Evolutionary conservation across 2,329 filamentous ascomycete species (phyloP).

Genomic region (Aspergillus puulaauensis): DNA sequence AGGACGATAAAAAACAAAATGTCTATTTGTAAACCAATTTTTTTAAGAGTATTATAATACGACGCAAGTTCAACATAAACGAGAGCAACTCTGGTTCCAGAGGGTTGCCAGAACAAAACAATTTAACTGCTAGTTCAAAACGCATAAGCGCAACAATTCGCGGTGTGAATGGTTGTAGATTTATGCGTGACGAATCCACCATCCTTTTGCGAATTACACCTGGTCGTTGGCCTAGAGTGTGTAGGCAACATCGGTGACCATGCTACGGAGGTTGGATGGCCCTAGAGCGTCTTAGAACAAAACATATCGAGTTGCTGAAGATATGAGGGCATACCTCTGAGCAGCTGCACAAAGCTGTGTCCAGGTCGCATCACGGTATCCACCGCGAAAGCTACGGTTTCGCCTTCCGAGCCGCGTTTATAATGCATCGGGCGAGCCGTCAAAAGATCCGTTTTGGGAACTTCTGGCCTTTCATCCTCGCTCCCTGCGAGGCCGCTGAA

Average conservation of each 20-base stretch:
- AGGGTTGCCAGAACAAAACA: constrained; percentile 16
- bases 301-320: not conserved
- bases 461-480: constrained; percentile 78
- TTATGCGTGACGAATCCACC: constrained; percentile 20
- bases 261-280: constrained; percentile 46
- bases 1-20: not conserved
- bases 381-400: constrained; percentile 33
- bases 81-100: constrained; percentile 15
- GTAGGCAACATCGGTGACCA: constrained; percentile 30
- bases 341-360: constrained; percentile 38
- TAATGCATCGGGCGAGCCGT: constrained; percentile 51
- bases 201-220: constrained; percentile 30
- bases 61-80: constrained; percentile 10
- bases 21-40: not conserved
- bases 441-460: constrained; percentile 53
- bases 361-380: constrained; percentile 29
- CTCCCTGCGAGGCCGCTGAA: constrained; percentile 78
- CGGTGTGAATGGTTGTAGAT: constrained; percentile 11
- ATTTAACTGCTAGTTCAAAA: constrained; percentile 20
- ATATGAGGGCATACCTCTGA: constrained; percentile 33
- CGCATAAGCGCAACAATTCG: constrained; percentile 17
- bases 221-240: constrained; percentile 25
- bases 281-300: constrained; percentile 22
- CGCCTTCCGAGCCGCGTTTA: constrained; percentile 34
- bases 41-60: constrained; percentile 1